These are phyloP conservation scores for Cladosporium sp. DNA, from an alignment of 2,329 filamentous ascomycete genomes.

Conservation along the genomic window DNA sequence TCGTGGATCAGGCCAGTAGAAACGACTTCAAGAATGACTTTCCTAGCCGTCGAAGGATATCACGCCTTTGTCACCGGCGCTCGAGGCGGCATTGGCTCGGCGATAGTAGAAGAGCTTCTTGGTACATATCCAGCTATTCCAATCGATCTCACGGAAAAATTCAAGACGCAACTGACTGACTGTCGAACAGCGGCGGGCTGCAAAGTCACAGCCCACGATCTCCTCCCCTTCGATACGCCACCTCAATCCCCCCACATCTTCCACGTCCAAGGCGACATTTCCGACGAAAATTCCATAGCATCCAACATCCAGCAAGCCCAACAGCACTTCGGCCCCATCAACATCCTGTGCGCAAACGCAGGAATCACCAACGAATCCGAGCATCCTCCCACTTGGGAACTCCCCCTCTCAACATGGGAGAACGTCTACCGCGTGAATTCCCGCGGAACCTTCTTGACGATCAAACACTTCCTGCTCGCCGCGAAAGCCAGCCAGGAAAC, in stretches of 20 bases:
- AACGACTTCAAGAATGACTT: constrained; percentile 39
- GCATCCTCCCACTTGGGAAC: constrained; percentile 50
- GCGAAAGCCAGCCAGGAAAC: constrained; percentile 39
- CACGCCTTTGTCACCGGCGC: constrained; percentile 55
- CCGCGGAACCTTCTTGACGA: constrained; percentile 51
- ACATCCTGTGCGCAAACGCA: constrained; percentile 52
- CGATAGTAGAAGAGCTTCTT: constrained; percentile 50
- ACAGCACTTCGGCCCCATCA: constrained; percentile 46
- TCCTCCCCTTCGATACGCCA: constrained; percentile 34
- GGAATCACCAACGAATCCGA: constrained; percentile 49
- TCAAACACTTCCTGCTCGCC: constrained; percentile 51
- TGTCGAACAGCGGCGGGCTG: constrained; percentile 45
- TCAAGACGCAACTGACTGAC: constrained; percentile 13
- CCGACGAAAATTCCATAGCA: constrained; percentile 44
- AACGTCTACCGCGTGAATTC: constrained; percentile 48
- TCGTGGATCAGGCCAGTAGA: too few relatives aligned
- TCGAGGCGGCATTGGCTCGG: constrained; percentile 48
- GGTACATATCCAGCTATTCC: constrained; percentile 31
- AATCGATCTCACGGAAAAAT: not conserved
- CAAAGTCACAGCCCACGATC: constrained; percentile 52
- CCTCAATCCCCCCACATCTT: constrained; percentile 35
- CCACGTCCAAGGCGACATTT: constrained; percentile 45
- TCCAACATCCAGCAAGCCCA: constrained; percentile 39
- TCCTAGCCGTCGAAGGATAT: constrained; percentile 44
- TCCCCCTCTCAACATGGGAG: constrained; percentile 50